Percentiles rank a stretch among this genome's conserved stretches.
Evolutionary conservation across 148 eudicot species (phyloP).

Genomic region (Silene conica): DNA sequence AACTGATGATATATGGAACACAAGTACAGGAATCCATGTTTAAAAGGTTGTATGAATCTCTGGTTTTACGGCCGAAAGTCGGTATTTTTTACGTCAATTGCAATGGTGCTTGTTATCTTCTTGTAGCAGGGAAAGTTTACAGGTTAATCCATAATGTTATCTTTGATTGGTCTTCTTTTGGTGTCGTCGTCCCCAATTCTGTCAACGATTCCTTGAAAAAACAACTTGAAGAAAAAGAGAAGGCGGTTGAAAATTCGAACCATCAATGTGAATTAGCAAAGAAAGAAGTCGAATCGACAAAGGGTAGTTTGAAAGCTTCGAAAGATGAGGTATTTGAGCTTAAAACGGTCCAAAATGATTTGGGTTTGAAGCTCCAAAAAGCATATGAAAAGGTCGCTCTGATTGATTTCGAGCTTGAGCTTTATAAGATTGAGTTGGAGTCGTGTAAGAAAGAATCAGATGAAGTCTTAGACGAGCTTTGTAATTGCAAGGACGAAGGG

Average conservation of each 20-base stretch:
- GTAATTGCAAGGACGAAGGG: constrained; percentile 8
- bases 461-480: constrained; percentile 21
- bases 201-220: neutral
- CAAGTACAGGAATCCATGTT: neutral
- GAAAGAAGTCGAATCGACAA: neutral
- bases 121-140: neutral
- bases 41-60: constrained; percentile 6
- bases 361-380: constrained; percentile 20
- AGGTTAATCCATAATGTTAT: constrained; percentile 8
- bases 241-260: neutral
- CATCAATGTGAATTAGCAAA: neutral
- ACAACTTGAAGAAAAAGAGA: neutral
- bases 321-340: constrained; percentile 12
- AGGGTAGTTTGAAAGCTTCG: constrained; percentile 12
- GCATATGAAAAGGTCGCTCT: constrained; percentile 15
- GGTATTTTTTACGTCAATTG: constrained; percentile 20
- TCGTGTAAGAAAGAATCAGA: constrained; percentile 20
- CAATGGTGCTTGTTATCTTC: constrained; percentile 8
- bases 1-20: constrained; percentile 15
- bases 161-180: constrained; percentile 27
- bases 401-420: constrained; percentile 25
- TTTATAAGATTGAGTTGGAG: constrained; percentile 28
- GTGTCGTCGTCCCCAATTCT: constrained; percentile 21
- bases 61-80: neutral
- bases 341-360: constrained; percentile 5